Percentiles rank a stretch among this genome's conserved stretches.
These are phyloP conservation scores for Cinnamomum chago DNA, from an alignment of 164 flowering plant species.

Conservation along the genomic window DNA sequence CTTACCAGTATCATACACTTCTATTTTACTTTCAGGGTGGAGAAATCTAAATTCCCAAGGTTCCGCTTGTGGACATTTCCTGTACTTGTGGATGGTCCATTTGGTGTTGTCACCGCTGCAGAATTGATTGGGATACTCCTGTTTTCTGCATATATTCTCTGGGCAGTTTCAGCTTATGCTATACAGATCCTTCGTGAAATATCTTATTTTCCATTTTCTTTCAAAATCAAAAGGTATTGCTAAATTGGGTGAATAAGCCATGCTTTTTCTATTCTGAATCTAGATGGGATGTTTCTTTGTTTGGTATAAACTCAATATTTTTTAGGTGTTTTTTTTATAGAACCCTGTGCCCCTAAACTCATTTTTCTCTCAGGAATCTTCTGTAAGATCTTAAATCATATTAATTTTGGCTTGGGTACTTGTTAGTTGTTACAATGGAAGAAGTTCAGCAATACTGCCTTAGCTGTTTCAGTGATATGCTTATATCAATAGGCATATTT, in stretches of 20 bases:
- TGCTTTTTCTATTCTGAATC: not conserved
- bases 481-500: not conserved
- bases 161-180: slow-evolving; percentile 48
- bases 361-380: not conserved
- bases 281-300: not conserved
- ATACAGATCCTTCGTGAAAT: slow-evolving; percentile 17
- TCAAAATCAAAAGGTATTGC: slow-evolving; percentile 28
- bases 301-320: not conserved
- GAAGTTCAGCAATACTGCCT: not conserved
- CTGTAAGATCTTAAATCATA: not conserved
- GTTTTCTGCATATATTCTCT: slow-evolving; percentile 46
- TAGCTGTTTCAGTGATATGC: not conserved
- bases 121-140: slow-evolving; percentile 72
- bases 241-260: not conserved
- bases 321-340: slow-evolving; percentile 1
- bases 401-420: not conserved
- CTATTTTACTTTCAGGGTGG: slow-evolving; percentile 28
- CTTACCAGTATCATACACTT: not conserved
- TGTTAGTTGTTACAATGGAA: not conserved
- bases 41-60: slow-evolving; percentile 36
- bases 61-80: slow-evolving; percentile 92
- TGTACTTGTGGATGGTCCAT: slow-evolving; percentile 74
- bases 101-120: slow-evolving; percentile 87
- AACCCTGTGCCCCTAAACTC: not conserved
- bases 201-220: slow-evolving; percentile 13